Evolutionary conservation across 805 yeast species (phyloP).

Genomic region (Lipomyces yamanashiensis): DNA sequence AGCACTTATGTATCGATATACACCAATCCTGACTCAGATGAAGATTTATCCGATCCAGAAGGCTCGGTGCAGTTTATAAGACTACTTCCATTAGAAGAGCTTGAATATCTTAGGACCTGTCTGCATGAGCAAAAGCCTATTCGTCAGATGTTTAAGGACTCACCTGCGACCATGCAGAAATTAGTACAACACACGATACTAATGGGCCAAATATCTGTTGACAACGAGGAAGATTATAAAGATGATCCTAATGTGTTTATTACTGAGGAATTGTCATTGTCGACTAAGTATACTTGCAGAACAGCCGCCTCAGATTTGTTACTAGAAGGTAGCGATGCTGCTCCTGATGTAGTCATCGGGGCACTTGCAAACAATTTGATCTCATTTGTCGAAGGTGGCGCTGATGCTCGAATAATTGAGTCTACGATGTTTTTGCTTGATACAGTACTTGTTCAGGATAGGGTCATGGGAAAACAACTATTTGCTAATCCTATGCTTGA

Average conservation of each 20-base stretch:
- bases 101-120: constrained; percentile 23
- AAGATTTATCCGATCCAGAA: constrained; percentile 32
- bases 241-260: constrained; percentile 72
- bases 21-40: constrained; percentile 17
- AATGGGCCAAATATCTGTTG: constrained; percentile 50
- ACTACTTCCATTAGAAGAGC: constrained; percentile 26
- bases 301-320: constrained; percentile 61
- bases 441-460: constrained; percentile 29
- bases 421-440: constrained; percentile 26
- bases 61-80: constrained; percentile 17
- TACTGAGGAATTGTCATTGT: constrained; percentile 73
- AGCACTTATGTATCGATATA: constrained; percentile 13
- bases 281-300: constrained; percentile 60
- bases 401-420: constrained; percentile 13
- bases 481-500: constrained; percentile 1
- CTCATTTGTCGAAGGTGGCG: not conserved
- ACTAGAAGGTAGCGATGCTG: constrained; percentile 11
- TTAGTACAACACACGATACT: constrained; percentile 42
- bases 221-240: constrained; percentile 53
- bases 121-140: constrained; percentile 17
- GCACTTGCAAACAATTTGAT: not conserved
- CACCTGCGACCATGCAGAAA: constrained; percentile 5
- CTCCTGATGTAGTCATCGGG: constrained; percentile 10
- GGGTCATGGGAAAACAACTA: constrained; percentile 18
- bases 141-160: constrained; percentile 3